A percentile compares a stretch with the other conserved stretches of the same genome.
phyloP scores from a whole-genome alignment of 2,329 filamentous ascomycete genomes.

The Pseudogymnoascus sp. region DNA sequence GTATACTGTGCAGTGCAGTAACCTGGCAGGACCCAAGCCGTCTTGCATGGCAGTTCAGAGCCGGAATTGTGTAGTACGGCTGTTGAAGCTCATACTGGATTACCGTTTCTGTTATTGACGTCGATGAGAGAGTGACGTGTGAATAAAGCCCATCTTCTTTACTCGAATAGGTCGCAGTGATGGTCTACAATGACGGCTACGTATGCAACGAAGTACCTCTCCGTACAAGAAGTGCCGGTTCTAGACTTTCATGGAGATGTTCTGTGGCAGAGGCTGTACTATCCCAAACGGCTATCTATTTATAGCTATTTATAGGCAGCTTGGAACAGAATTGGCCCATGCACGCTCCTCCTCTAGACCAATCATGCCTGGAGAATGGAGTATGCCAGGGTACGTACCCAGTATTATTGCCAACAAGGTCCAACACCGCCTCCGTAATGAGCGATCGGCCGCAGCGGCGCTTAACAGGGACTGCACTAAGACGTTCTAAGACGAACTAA shows the following conservation, averaged over 20 bases:
- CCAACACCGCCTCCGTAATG: background rate
- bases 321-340: background rate
- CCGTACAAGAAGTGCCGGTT: background rate
- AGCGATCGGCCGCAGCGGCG: background rate
- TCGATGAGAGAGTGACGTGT: background rate
- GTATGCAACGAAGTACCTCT: background rate
- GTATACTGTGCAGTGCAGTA: background rate
- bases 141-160: background rate
- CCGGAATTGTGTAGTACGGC: background rate
- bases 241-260: background rate
- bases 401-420: background rate
- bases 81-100: background rate
- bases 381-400: background rate
- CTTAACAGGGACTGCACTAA: constrained; percentile 5
- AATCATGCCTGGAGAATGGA: background rate
- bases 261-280: constrained; percentile 5
- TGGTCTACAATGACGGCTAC: background rate
- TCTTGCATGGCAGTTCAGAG: background rate
- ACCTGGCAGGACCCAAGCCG: background rate
- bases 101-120: background rate
- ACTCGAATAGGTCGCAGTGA: background rate
- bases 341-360: background rate
- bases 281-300: constrained; percentile 5
- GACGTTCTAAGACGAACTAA: background rate
- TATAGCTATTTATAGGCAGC: constrained; percentile 1